These are phyloP conservation scores for Malassezia vespertilionis DNA, from an alignment of 1,284 basidiomycete species.

Conservation along the genomic window DNA sequence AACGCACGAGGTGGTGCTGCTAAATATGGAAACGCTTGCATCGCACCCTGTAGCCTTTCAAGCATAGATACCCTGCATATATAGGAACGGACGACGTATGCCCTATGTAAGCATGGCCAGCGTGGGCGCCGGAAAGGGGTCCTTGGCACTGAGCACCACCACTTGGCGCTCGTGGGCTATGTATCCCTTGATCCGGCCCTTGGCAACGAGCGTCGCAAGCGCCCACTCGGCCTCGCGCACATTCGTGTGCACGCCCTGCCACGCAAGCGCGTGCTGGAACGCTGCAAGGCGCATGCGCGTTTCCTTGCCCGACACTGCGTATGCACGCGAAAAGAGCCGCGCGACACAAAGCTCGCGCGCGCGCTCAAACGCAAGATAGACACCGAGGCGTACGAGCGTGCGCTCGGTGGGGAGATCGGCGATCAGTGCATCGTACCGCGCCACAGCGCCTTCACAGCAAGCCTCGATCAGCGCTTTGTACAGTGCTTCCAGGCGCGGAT, in stretches of 20 bases:
- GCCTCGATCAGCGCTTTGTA: constrained; percentile 71
- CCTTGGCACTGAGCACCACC: constrained; percentile 71
- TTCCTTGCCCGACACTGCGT: constrained; percentile 45
- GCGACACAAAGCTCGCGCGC: constrained; percentile 76
- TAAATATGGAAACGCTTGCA: constrained; percentile 56
- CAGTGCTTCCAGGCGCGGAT: constrained; percentile 62
- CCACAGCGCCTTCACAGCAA: constrained; percentile 65
- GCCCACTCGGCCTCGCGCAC: constrained; percentile 76
- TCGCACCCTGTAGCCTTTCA: constrained; percentile 47
- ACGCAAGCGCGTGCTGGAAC: constrained; percentile 21
- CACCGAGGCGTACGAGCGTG: constrained; percentile 66
- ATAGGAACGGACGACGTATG: no score
- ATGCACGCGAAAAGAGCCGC: constrained; percentile 75
- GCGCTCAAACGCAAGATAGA: constrained; percentile 75
- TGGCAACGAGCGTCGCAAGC: constrained; percentile 67
- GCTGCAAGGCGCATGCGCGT: constrained; percentile 23
- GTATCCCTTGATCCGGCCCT: constrained; percentile 81
- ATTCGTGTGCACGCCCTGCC: constrained; percentile 32
- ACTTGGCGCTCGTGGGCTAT: constrained; percentile 89
- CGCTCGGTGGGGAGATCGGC: constrained; percentile 54
- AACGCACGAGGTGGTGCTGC: constrained; percentile 57
- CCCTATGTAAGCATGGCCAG: constrained; percentile 13
- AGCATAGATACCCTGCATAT: constrained; percentile 4
- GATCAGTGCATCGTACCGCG: constrained; percentile 63
- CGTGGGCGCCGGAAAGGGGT: constrained; percentile 60